phyloP scores from a whole-genome alignment of 768 basidiomycete species.

The Amanita pseudoporphyria region DNA sequence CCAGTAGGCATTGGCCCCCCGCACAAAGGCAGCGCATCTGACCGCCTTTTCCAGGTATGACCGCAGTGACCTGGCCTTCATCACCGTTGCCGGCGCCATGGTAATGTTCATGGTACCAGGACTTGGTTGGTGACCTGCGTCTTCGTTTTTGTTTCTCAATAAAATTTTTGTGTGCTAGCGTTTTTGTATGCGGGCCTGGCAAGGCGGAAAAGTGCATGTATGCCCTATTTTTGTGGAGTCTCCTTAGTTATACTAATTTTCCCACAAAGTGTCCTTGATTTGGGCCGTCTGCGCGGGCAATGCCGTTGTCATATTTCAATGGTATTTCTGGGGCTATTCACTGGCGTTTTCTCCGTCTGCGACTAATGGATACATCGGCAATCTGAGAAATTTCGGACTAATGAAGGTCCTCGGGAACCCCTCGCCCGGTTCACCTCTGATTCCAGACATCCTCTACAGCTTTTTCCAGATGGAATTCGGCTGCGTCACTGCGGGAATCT shows the following conservation, averaged over 20 bases:
- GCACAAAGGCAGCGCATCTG: not conserved
- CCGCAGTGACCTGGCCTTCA: conserved; percentile 63
- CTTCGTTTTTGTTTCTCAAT: not conserved
- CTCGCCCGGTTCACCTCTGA: conserved; percentile 69
- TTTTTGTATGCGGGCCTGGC: conserved; percentile 70
- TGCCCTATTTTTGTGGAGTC: conserved; percentile 10
- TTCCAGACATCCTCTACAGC: conserved; percentile 76
- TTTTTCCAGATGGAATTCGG: conserved; percentile 88
- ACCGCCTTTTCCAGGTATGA: conserved; percentile 38
- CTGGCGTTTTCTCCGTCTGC: conserved; percentile 75
- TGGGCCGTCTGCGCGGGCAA: conserved; percentile 69
- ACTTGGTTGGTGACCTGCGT: conserved; percentile 31
- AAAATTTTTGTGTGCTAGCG: conserved; percentile 26
- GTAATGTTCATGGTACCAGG: conserved; percentile 76
- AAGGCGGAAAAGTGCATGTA: conserved; percentile 54
- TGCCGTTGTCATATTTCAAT: conserved; percentile 69
- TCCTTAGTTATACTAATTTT: conserved; percentile 6
- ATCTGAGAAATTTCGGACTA: conserved; percentile 73
- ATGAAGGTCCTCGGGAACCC: conserved; percentile 60
- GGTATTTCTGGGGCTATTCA: conserved; percentile 66
- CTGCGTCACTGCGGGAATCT: conserved; percentile 68
- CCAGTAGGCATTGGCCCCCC: not conserved
- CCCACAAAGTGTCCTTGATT: conserved; percentile 47
- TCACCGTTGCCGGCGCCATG: conserved; percentile 57
- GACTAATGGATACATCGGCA: conserved; percentile 69